Evolutionary conservation across 2,329 filamentous ascomycete species (phyloP).

Genomic region (Kalaharituber pfeilii): DNA sequence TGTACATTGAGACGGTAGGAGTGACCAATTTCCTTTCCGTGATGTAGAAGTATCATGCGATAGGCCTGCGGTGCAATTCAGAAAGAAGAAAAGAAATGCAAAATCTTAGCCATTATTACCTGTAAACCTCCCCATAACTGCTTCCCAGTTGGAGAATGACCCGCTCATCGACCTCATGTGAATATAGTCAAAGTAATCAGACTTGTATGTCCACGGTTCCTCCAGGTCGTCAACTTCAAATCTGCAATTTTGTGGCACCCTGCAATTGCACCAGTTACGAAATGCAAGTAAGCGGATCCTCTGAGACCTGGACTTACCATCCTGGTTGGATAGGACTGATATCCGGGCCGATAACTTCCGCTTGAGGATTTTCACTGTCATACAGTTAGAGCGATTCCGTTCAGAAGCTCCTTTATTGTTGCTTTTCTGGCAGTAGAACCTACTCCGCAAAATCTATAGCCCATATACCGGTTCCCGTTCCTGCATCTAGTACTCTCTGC

Average conservation of each 20-base stretch:
- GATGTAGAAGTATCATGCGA: no score
- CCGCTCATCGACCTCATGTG: background rate
- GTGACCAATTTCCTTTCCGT: no score
- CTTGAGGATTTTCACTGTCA: constrained; percentile 25
- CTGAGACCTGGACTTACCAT: constrained; percentile 24
- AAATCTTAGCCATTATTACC: no score
- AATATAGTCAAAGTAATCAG: background rate
- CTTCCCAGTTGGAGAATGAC: constrained; percentile 5
- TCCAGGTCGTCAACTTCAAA: constrained; percentile 27
- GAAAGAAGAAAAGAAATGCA: no score
- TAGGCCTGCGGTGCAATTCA: no score
- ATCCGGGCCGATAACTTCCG: constrained; percentile 25
- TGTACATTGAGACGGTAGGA: no score
- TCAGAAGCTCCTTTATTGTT: background rate
- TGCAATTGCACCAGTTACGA: no score
- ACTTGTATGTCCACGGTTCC: constrained; percentile 10
- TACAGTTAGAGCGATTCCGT: background rate
- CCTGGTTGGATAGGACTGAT: constrained; percentile 29
- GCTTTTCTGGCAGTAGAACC: background rate
- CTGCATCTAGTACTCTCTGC: constrained; percentile 33
- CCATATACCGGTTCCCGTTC: constrained; percentile 40
- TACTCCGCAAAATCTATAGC: constrained; percentile 27
- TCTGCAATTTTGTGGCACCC: constrained; percentile 24
- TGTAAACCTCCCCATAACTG: constrained; percentile 11
- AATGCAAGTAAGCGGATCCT: no score